Base-by-base conservation (phyloP, 768 basidiomycete species). In the Boletus rubropictus region DNA sequence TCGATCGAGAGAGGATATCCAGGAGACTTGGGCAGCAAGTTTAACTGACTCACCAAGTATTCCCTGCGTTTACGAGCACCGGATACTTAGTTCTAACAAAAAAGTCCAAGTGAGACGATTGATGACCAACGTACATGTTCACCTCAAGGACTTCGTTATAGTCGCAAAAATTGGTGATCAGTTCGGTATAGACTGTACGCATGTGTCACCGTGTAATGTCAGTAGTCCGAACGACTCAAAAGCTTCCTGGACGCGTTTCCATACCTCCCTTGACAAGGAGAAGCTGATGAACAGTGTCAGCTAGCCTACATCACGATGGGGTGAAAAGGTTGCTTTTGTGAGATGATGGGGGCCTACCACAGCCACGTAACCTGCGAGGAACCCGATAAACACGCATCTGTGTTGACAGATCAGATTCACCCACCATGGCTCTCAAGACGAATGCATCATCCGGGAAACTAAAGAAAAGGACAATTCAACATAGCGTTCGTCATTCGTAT, bases 191-290 rank as follows among this genome's bases (percentile, higher is more conserved):
- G 8, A 51, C 56, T 59, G 29, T 20, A 14, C 2, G 20, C 7
- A 5, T 20, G 21, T 8, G 21, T 21, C 35, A 31, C n/a, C 33
- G 39, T 29, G 18, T 14, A n/a, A 43, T 31, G 38, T 56, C 46
- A 58, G 44, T 17, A 11, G 36, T 18, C 21, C 1, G 8, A 12
- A 48, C 14, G 10, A 20, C 7, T 4, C 22, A 2, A 38, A 12
- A 32, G n/a, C 7, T 15, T 22, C 1, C 1, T 27, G 17, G 21
- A 27, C 9, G 11, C 9, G 11, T 18, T 28, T 1, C n/a, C 56
- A 28, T 51, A 59, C 56, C 56, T 51, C 52, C 56, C 31, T 39
- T 51, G 31, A 51, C 17, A 10, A 57, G 45, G 22, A 57, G 46
- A 51, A 59, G 12, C 14, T 57, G 52, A 21, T 57, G 56, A 8